phyloP scores from a whole-genome alignment of 2,329 filamentous ascomycete genomes.

The Ceratocystis harringtonii region DNA sequence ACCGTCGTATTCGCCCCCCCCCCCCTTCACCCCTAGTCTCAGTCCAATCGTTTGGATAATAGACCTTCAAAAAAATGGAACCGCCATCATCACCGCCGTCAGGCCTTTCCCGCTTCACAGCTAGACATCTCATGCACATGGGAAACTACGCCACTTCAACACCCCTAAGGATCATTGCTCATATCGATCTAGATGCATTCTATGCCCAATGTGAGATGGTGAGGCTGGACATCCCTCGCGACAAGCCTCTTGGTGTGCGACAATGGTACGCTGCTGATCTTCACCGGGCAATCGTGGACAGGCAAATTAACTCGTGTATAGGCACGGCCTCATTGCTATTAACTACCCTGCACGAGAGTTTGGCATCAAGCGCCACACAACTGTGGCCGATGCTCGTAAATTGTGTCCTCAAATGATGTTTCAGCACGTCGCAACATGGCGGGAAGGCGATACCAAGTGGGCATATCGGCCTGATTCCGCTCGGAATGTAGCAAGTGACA shows the following conservation, averaged over 20 bases:
- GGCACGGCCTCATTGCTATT: constrained; percentile 86
- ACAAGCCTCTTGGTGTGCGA: constrained; percentile 77
- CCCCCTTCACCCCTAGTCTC: no score
- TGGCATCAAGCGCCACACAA: constrained; percentile 67
- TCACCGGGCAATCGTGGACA: no score
- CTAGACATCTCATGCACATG: constrained; percentile 65
- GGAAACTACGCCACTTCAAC: constrained; percentile 54
- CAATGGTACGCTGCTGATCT: constrained; percentile 50
- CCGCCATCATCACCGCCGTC: constrained; percentile 8
- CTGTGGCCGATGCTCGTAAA: constrained; percentile 66
- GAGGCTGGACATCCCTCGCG: constrained; percentile 56
- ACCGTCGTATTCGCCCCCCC: no score
- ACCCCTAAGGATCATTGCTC: constrained; percentile 73
- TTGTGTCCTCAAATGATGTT: constrained; percentile 69
- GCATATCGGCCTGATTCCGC: constrained; percentile 72
- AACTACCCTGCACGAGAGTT: constrained; percentile 82
- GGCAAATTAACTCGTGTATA: constrained; percentile 23
- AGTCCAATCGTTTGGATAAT: no score
- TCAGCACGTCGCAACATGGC: constrained; percentile 91
- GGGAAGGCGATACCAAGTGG: constrained; percentile 83
- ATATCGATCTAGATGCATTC: constrained; percentile 93
- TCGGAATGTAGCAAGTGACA: constrained; percentile 69
- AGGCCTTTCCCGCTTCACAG: constrained; percentile 60
- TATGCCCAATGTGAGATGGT: constrained; percentile 96
- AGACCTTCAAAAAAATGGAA: background rate